Conservation (phyloP, 768 basidiomycete genomes). For the Leccinum imitatum region DNA sequence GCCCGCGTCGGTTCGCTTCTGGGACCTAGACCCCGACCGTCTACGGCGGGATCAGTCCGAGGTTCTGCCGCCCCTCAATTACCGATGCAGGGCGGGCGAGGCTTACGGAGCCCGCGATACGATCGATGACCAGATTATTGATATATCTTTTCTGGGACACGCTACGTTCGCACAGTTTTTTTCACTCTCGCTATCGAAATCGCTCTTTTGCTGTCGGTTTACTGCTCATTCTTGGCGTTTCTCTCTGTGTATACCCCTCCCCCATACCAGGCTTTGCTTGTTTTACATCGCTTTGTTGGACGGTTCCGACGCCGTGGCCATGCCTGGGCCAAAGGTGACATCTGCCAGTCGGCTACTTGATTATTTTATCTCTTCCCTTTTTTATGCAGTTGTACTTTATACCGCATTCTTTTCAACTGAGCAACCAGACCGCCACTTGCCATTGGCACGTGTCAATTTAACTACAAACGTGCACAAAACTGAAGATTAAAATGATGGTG, state of each 20-base stretch:
- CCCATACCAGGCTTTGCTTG: not conserved
- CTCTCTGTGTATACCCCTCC: slow-evolving; percentile 17
- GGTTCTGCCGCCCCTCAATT: slow-evolving; percentile 24
- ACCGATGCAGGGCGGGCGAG: slow-evolving; percentile 34
- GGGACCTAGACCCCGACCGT: slow-evolving; percentile 31
- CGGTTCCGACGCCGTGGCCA: not conserved
- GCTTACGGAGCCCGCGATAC: slow-evolving; percentile 17
- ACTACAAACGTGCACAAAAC: not conserved
- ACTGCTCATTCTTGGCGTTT: slow-evolving; percentile 1
- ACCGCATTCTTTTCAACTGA: slow-evolving; percentile 13
- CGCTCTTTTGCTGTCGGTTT: not conserved
- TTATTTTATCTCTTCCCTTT: not conserved
- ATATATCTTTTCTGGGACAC: slow-evolving; percentile 23
- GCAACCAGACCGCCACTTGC: not conserved
- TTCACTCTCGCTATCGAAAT: slow-evolving; percentile 11
- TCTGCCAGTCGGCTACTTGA: slow-evolving; percentile 2
- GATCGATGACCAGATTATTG: not conserved
- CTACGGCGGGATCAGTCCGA: slow-evolving; percentile 20
- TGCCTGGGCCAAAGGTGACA: not conserved
- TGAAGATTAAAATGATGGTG: slow-evolving; percentile 9
- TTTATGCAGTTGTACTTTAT: slow-evolving; percentile 16
- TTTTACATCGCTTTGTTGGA: not conserved
- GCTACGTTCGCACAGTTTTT: not conserved
- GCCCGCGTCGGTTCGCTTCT: slow-evolving; percentile 25
- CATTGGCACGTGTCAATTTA: slow-evolving; percentile 1